Evolutionary conservation across 2,329 filamentous ascomycete genomes (phyloP), one percentile per base, ranked within the genome.

Genomic region (Xylariales sp.): DNA sequence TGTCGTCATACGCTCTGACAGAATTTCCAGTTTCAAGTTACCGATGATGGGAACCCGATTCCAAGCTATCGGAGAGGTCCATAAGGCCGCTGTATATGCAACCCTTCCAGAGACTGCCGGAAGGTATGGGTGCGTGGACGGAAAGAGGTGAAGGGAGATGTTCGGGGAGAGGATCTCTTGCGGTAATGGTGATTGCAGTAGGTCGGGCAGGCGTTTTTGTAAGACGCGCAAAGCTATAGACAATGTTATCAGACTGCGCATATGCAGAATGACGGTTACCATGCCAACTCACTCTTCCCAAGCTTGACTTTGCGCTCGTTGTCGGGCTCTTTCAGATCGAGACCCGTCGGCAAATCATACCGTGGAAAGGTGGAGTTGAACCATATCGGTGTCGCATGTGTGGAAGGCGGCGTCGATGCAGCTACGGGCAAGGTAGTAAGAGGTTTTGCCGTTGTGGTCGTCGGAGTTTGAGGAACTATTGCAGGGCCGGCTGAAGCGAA

Each of bases 31-130:
- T 52, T 82, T 83, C 32, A 96, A 88, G 56, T 95, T 95, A 51
- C 91, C 90, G 22, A 96, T 77, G 15, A 97, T 79, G 3, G 93
- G 93, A 1, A 98, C 76, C 20, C 87, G 81, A 56, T 94, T 94
- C 93, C 93, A 98, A 21, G 90, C 91, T 38, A 98, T 84, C 0
- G 93, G 93, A 0, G 90, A 89, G 1, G 93, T 96, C 90, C 90
- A 97, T 27, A 98, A 72, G 3, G 93, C 93, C 14, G 93, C 91
- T 25, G 86, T 86, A 62, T 98, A 98, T 35, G 88, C 85, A 25
- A 96, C 85, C 34, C 86, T 81, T 39, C 93, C 93, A 20, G 87
- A 88, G 29, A 97, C 93, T n/a, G 82, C 86, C 24, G 93, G 93
- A 3, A 98, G 86, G 61, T 91, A 85, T 3, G 86, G 88, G 56